A percentile compares a stretch with the other conserved stretches of the same genome.
These are phyloP conservation scores for Rugiboletus extremiorientalis DNA, from an alignment of 1,284 basidiomycete species.

Conservation along the genomic window DNA sequence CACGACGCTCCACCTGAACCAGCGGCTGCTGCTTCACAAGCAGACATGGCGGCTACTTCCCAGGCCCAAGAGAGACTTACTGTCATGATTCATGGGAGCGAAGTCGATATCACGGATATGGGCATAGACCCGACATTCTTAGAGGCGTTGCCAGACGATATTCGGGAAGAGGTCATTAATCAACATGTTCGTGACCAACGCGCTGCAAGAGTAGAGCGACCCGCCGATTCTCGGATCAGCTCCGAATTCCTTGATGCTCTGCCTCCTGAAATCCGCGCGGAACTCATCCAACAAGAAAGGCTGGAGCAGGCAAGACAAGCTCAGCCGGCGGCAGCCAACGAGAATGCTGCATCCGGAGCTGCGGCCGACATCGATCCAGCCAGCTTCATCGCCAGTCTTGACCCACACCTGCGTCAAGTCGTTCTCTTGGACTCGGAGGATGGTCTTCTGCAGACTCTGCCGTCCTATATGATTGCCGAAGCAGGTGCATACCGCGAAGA, in stretches of 20 bases:
- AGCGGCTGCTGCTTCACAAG: constrained; percentile 8
- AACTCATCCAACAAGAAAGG: constrained; percentile 94
- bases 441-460: constrained; percentile 76
- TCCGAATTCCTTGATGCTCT: constrained; percentile 95
- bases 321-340: constrained; percentile 44
- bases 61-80: constrained; percentile 60
- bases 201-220: constrained; percentile 68
- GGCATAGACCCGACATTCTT: constrained; percentile 98
- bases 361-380: constrained; percentile 81
- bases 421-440: constrained; percentile 88
- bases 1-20: constrained; percentile 23
- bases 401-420: constrained; percentile 82
- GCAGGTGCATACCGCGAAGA: constrained; percentile 66
- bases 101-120: constrained; percentile 98
- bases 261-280: constrained; percentile 93
- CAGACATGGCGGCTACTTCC: constrained; percentile 34
- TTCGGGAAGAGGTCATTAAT: constrained; percentile 97
- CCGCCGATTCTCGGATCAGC: constrained; percentile 86
- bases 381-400: constrained; percentile 85
- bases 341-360: constrained; percentile 40
- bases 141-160: constrained; percentile 96
- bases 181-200: constrained; percentile 94
- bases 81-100: constrained; percentile 86
- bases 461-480: constrained; percentile 83
- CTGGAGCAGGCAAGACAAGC: constrained; percentile 73